A percentile compares a stretch with the other conserved stretches of the same genome.
Conservation (phyloP, 176 grass and related monocot genomes). For the Neostapfia colusana region DNA sequence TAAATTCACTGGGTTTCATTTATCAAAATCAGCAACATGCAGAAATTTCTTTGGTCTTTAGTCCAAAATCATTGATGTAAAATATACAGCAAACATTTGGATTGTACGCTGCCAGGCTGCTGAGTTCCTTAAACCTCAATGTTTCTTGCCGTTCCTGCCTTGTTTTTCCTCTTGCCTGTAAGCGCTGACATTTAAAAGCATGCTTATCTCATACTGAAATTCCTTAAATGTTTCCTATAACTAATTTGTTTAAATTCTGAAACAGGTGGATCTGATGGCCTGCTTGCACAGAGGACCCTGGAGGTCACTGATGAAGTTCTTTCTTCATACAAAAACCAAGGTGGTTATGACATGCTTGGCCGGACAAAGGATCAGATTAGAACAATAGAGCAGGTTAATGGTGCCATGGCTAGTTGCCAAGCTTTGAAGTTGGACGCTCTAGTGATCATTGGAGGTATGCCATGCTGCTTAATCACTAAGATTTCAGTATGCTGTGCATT, state of each 20-base stretch:
- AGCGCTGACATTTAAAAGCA: background rate
- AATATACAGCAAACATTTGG: background rate
- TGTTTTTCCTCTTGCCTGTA: background rate
- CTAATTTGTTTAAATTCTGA: background rate
- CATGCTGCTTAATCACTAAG: conserved; percentile 12
- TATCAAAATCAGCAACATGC: conserved; percentile 10
- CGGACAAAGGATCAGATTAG: conserved; percentile 50
- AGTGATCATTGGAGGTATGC: conserved; percentile 54
- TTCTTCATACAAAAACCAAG: conserved; percentile 38
- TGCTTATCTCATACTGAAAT: background rate
- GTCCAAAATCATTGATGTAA: background rate
- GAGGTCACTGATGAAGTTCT: conserved; percentile 27
- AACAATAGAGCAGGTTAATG: conserved; percentile 50
- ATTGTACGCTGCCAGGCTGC: background rate
- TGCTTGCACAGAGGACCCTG: conserved; percentile 45
- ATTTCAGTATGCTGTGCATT: conserved; percentile 10
- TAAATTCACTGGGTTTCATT: background rate
- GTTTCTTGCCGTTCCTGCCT: background rate
- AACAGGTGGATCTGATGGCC: conserved; percentile 58
- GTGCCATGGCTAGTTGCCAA: conserved; percentile 39
- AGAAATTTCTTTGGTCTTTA: background rate
- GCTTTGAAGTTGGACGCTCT: conserved; percentile 40
- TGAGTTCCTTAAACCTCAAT: background rate
- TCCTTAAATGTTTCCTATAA: background rate
- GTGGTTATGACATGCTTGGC: conserved; percentile 59